Base-by-base conservation (phyloP, 495 filamentous ascomycete genomes). In the Penicillium subrubescens region DNA sequence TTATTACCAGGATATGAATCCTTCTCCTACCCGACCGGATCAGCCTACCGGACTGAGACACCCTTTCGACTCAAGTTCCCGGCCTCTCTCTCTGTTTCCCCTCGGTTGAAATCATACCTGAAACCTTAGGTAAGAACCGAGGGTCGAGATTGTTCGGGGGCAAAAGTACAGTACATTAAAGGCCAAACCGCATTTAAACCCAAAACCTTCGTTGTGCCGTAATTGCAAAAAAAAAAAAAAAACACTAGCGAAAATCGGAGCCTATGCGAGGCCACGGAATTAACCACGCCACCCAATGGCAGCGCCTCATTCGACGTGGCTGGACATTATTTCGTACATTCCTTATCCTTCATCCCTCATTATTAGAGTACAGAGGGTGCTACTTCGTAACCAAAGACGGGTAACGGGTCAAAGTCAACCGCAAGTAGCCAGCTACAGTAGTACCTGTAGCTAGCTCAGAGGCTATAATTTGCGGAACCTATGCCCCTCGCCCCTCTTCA, bases 221-320 rank as follows among this genome's bases (percentile, higher is more conserved):
- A 48, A 48, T 48, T 48, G 44, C 44, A 48, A 48, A 48, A 46
- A 25, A 25, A 0, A 27, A 48, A 48, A 48, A 46, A 25, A 25
- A 0, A 27, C 25, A 27, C 19, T 19, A 50, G 27, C 43, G 57
- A 60, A 48, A 35, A 5, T 48, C 41, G 48, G 55, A 53, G 48
- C 63, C 51, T 52, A 46, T 60, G 56, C 57, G 27, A 63, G 60
- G 21, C 33, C 58, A 33, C 46, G 54, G 58, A 58, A 64, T 39
- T 61, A 61, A 54, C 25, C 52, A 64, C 37, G 50, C 35, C 34
- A 53, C 55, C 66, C 62, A 68, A 68, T 68, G 46, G 61, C 37
- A 56, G 60, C 27, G 37, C 19, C 60, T 31, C 56, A 41, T 60
- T 53, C 53, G 57, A 60, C 25, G n/a, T 50, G 57, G n/a, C 43